phyloP scores from a whole-genome alignment of 495 filamentous ascomycete genomes.

The Lophium mytilinum region DNA sequence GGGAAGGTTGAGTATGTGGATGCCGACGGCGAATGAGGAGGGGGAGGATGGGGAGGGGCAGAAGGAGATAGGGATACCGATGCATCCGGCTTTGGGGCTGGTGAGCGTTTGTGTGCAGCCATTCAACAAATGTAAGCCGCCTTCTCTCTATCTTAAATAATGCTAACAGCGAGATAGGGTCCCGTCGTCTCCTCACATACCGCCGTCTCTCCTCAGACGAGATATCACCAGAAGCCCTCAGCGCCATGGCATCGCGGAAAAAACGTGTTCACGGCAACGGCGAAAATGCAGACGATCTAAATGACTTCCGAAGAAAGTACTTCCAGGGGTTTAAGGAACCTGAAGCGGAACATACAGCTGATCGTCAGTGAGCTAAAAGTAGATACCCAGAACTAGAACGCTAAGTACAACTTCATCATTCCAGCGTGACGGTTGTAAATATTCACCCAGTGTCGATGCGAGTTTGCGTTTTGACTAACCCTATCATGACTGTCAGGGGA shows the following conservation, averaged over 20 bases:
- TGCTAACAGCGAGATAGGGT: slow-evolving; percentile 47
- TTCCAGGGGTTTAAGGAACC: slow-evolving; percentile 11
- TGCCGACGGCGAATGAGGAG: slow-evolving; percentile 74
- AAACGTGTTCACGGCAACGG: not conserved
- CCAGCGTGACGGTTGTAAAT: too few species aligned
- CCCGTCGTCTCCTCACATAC: slow-evolving; percentile 79
- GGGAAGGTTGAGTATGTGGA: slow-evolving; percentile 88
- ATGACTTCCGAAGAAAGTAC: slow-evolving; percentile 27
- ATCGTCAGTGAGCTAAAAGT: too few species aligned
- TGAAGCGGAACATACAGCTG: not conserved
- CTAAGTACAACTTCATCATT: too few species aligned
- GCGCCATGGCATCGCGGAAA: not conserved
- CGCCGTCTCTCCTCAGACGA: slow-evolving; percentile 57
- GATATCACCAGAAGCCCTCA: slow-evolving; percentile 29
- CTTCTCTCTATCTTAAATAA: not conserved
- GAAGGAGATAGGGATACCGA: slow-evolving; percentile 65
- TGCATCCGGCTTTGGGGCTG: slow-evolving; percentile 68
- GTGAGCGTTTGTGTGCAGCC: slow-evolving; percentile 71
- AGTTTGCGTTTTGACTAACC: too few species aligned
- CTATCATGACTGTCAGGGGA: too few species aligned
- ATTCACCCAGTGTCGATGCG: too few species aligned
- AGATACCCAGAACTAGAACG: too few species aligned
- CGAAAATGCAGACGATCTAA: slow-evolving; percentile 27
- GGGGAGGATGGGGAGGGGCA: slow-evolving; percentile 19
- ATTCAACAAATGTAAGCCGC: slow-evolving; percentile 69